Base-by-base conservation (phyloP, 2,329 filamentous ascomycete species). In the Cladosporium austrohemisphaericum region DNA sequence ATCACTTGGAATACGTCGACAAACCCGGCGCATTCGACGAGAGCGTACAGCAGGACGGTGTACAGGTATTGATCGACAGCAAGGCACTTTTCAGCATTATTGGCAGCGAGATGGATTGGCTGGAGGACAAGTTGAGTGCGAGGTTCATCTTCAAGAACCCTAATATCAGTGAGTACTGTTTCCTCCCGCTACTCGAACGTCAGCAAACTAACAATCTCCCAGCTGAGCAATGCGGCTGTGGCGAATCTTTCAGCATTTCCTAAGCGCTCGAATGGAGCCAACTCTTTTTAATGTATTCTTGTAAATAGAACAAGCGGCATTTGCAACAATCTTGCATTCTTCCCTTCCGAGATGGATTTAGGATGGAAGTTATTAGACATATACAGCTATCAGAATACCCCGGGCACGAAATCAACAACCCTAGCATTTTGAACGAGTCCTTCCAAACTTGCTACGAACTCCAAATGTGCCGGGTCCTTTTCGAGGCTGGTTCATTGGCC, bases 71-170 rank as follows among this genome's bases (percentile, higher is more conserved):
- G 66, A 93, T 98, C 50, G 93, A 98, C 69, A 95, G 88, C 76
- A 97, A 96, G 75, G 93, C 93, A 33, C 74, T 98, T 41, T 91
- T 98, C 67, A 97, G 92, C 69, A 97, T 98, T 47, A 96, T 98
- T 61, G 93, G 93, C 4, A 95, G 87, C 65, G 92, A 97, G 72
- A 98, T 98, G 93, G 93, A 98, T 65, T 98, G 92, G 91, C 78
- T 92, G 9, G 91, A 97, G 71, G 93, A 97, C 62, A 95, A 95
- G 74, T 73, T 98, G 56, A 95, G 86, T 67, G 81, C 91, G 69
- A 79, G 88, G 57, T 98, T 98, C 69, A 84, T 95, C 43, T 98
- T 98, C 72, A 85, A 82, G 66, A 98, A 98, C 68, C 93, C 93
- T 2, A 98, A 98, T 65, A 97, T 97, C 66, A 98, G 91, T 95